A percentile compares a stretch with the other conserved stretches of the same genome.
Conservation (phyloP, 306 rosid species). For the Cicer chorassanicum region DNA sequence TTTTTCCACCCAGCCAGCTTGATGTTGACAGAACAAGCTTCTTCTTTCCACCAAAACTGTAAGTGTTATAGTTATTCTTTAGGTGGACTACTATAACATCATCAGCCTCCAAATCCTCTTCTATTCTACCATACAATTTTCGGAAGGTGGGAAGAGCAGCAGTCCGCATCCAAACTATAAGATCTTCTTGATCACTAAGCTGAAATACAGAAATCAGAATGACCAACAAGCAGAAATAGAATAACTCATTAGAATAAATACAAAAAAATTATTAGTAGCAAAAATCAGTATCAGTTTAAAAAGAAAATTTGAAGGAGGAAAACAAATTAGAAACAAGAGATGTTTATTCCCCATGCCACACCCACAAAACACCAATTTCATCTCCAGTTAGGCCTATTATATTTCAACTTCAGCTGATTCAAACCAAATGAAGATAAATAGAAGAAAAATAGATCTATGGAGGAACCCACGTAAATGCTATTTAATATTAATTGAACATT, state of each 20-base stretch:
- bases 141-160: conserved; percentile 97
- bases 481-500: neutral
- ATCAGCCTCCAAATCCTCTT: conserved; percentile 82
- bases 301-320: neutral
- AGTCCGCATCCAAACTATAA: conserved; percentile 97
- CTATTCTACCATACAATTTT: conserved; percentile 91
- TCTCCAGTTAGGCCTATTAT: conserved; percentile 15
- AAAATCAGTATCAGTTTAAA: conserved; percentile 24
- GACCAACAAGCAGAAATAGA: conserved; percentile 38
- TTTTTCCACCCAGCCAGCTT: conserved; percentile 93
- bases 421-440: neutral
- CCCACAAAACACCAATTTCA: conserved; percentile 12
- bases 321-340: neutral
- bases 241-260: conserved; percentile 38
- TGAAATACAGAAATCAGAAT: conserved; percentile 49
- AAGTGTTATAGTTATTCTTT: conserved; percentile 81
- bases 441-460: neutral
- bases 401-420: conserved; percentile 23
- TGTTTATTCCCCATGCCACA: neutral
- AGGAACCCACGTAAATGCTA: conserved; percentile 15
- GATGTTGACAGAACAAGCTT: conserved; percentile 87
- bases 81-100: conserved; percentile 75
- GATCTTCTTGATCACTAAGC: conserved; percentile 98
- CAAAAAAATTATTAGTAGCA: conserved; percentile 22
- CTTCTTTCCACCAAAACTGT: conserved; percentile 94